Evolutionary conservation across 2,329 filamentous ascomycete species (phyloP), one percentile per base, ranked within the genome.

Genomic region (Scytalidium lignicola): DNA sequence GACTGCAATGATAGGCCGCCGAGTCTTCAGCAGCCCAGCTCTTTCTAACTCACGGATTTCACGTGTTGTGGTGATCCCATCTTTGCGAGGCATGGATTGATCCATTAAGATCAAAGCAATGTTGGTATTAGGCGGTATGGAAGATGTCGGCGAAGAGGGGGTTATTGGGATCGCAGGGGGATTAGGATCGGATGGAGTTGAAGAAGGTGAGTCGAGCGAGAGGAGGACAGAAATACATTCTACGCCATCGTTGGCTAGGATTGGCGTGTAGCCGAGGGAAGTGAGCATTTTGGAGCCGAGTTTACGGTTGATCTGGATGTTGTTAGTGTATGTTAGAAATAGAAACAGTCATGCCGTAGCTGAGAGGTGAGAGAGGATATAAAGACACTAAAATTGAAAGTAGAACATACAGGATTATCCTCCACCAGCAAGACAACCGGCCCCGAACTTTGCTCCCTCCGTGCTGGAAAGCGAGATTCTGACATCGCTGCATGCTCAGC

Each of bases 11-110:
- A 65, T 63, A 17, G 60, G 54, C 46, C 54, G 53, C 39, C 49
- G 49, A 51, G 57, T 49, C 1, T 40, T 41, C 17, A 62, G 46
- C 15, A 10, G 51, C 23, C 55, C 53, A 43, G 29, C 22, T 39
- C 43, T 42, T 57, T 64, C 62, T 51, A 65, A 51, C 29, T 51
- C 41, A 37, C 63, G 58, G 41, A 65, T 64, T 42, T 62, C 58
- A 44, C 53, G 58, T 3, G 61, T 63, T 20, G 62, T 60, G 13
- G 55, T 60, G 18, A 65, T 48, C 3, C 63, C 61, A 48, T 65
- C 63, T 45, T 62, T 64, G 3, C 52, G 52, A 9, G 62, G 63
- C 62, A 65, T 65, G 9, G 60, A 62, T 41, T 64, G 60, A 44
- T 65, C 63, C 62, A 65, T 65, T 39, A 65, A 49, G 21, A 65